phyloP scores from a whole-genome alignment of 768 basidiomycete genomes.

The Pulveroboletus frians region DNA sequence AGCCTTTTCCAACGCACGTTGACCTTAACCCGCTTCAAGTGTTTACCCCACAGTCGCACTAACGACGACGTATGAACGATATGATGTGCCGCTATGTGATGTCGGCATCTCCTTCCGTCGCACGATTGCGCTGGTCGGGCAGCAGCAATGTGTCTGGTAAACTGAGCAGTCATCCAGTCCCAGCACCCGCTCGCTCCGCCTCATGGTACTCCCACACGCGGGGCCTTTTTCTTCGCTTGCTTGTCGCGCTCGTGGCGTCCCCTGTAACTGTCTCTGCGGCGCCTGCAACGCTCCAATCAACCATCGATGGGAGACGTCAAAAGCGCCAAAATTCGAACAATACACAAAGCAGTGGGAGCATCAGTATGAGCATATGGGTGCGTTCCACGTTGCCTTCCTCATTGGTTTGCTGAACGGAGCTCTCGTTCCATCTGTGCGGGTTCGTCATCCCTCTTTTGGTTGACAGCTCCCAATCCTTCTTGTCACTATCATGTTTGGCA shows the following conservation, averaged over 20 bases:
- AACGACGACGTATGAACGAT: slow-evolving; percentile 6
- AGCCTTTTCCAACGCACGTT: slow-evolving; percentile 4
- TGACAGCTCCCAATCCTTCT: slow-evolving; percentile 28
- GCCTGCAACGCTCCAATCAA: background rate
- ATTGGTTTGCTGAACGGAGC: background rate
- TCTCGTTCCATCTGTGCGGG: background rate
- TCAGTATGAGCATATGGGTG: slow-evolving; percentile 25
- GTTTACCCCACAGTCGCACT: background rate
- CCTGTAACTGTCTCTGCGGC: slow-evolving; percentile 5
- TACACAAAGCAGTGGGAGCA: background rate
- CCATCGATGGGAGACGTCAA: background rate
- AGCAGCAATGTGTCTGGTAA: background rate
- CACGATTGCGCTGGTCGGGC: slow-evolving; percentile 4
- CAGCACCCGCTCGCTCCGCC: background rate
- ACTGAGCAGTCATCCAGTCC: background rate
- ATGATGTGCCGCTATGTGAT: background rate
- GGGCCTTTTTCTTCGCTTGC: background rate
- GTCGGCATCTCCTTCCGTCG: slow-evolving; percentile 1
- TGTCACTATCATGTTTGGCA: slow-evolving; percentile 17
- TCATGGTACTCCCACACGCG: background rate
- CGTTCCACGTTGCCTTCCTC: slow-evolving; percentile 1
- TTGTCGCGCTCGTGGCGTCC: slow-evolving; percentile 4
- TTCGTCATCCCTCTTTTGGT: background rate
- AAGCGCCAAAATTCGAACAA: background rate
- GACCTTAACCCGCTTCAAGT: background rate